Conservation (phyloP, 768 basidiomycete species). For the Xerocomellus amylosporus region DNA sequence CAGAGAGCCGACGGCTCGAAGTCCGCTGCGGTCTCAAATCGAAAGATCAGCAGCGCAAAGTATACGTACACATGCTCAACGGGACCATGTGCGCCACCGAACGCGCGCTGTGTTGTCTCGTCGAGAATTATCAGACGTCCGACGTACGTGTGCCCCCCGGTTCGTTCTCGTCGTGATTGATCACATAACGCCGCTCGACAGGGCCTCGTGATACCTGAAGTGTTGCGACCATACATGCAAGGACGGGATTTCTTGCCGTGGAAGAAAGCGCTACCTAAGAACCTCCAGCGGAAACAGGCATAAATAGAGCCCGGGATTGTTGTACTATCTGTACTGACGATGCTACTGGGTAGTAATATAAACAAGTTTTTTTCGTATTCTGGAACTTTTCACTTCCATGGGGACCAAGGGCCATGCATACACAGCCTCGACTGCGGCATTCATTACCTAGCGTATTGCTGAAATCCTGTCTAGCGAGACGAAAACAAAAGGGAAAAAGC, state of each 20-base stretch:
- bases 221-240: slow-evolving; percentile 92
- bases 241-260: slow-evolving; percentile 88
- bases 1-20: slow-evolving; percentile 92
- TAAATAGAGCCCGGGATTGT: slow-evolving; percentile 17
- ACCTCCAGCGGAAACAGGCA: slow-evolving; percentile 68
- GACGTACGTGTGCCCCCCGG: slow-evolving; percentile 54
- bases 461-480: slow-evolving; percentile 3
- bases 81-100: slow-evolving; percentile 97
- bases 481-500: neutral
- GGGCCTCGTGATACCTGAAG: slow-evolving; percentile 90
- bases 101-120: slow-evolving; percentile 92
- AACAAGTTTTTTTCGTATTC: neutral
- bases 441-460: slow-evolving; percentile 1
- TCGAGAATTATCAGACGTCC: slow-evolving; percentile 97
- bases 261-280: slow-evolving; percentile 79
- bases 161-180: neutral
- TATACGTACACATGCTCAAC: slow-evolving; percentile 99
- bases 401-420: neutral
- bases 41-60: slow-evolving; percentile 85
- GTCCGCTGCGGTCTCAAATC: slow-evolving; percentile 89
- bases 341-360: neutral
- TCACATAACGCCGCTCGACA: slow-evolving; percentile 30
- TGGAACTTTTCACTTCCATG: neutral
- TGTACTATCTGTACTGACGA: neutral
- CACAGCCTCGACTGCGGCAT: neutral